phyloP scores from a whole-genome alignment of 345 rosid species.

The Dovyalis caffra region DNA sequence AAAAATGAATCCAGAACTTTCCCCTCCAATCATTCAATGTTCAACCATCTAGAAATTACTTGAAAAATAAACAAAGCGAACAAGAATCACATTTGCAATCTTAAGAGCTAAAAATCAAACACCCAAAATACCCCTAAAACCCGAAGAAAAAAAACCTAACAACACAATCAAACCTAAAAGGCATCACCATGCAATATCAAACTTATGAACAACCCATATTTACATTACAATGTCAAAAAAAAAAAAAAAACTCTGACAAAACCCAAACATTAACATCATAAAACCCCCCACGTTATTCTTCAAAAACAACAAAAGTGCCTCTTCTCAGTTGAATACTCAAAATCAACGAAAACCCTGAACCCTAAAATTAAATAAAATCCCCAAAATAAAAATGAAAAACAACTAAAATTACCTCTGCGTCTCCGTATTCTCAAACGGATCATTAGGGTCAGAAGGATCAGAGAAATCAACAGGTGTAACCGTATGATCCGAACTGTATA shows the following conservation, averaged over 20 bases:
- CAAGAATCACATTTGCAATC: background rate
- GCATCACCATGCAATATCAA: no score
- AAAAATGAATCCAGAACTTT: no score
- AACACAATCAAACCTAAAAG: no score
- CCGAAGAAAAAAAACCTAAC: no score
- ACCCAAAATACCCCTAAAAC: background rate
- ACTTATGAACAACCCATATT: no score
- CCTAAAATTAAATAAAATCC: background rate
- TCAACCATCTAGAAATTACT: no score
- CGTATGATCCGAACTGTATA: constrained; percentile 77
- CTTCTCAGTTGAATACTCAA: no score
- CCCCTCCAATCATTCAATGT: no score
- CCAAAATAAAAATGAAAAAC: background rate
- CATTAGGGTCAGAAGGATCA: constrained; percentile 45
- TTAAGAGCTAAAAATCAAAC: background rate
- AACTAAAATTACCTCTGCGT: constrained; percentile 44
- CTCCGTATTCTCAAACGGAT: constrained; percentile 39
- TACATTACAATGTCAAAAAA: background rate
- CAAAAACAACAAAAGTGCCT: no score
- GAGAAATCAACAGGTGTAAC: constrained; percentile 82
- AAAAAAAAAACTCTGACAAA: background rate
- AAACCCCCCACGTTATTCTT: no score
- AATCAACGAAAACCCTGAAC: background rate
- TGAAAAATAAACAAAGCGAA: no score
- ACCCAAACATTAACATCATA: background rate